Base-by-base conservation (phyloP, 2,329 filamentous ascomycete genomes). In the Sporothrix inflata region DNA sequence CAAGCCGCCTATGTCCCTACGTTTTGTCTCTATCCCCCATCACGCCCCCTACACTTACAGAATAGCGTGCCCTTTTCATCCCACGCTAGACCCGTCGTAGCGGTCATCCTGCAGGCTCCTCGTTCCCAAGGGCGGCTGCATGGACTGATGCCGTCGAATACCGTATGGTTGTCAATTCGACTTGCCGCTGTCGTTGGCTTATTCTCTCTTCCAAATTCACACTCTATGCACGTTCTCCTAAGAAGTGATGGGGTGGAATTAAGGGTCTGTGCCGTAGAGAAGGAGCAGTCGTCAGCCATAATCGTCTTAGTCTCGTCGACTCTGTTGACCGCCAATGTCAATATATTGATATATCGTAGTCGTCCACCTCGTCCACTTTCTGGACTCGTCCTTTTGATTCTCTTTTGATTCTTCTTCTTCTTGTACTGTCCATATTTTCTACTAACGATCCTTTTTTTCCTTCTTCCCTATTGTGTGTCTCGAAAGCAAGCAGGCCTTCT, bases 401-500 rank as follows among this genome's bases (percentile, higher is more conserved):
- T 42, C 9, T 47, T 16, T 67, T 53, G 11, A 24, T 12, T 53
- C 16, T 16, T 57, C 34, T 30, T 21, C 2, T 27, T 57, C 11
- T 14, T 27, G 16, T 24, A 34, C n/a, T n/a, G 9, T 60, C 8
- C n/a, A n/a, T 21, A 5, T 8, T n/a, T 16, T n/a, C 34, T 12
- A 30, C n/a, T 8, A 14, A 21, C 4, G 16, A 27, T 21, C 21
- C 16, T 27, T 38, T 16, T 27, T 34, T 27, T 34, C 19, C 3
- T 21, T 12, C 9, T 45, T 21, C 42, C 47, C 16, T 49, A 67
- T 34, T 34, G 42, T 30, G 21, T 30, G 21, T 49, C 27, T 69
- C n/a, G 34, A 60, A 69, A 57, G 38, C 51, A 69, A 69, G 67
- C 67, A n/a, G 67, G 67, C 3, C 67, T 70, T 63, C 42, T 70